These are phyloP conservation scores for Eutrema heterophyllum DNA, from an alignment of 345 rosid genomes.

Conservation along the genomic window DNA sequence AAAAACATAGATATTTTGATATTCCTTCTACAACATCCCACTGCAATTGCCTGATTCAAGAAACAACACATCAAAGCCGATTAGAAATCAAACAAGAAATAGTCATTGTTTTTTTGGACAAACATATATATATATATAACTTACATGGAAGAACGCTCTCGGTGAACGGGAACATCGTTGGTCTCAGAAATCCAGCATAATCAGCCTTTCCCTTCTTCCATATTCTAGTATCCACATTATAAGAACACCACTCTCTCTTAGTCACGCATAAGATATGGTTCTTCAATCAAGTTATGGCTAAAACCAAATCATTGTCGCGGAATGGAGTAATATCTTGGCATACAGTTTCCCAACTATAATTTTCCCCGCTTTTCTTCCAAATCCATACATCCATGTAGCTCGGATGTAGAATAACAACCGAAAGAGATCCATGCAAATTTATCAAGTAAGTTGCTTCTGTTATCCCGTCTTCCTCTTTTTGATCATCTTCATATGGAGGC, in stretches of 20 bases:
- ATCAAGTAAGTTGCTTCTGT: not conserved
- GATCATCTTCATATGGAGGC: not conserved
- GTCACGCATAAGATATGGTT: slow-evolving; percentile 22
- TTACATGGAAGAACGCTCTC: slow-evolving; percentile 36
- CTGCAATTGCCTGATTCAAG: slow-evolving; percentile 14
- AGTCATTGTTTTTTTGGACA: not conserved
- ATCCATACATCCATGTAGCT: slow-evolving; percentile 23
- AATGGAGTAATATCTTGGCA: not conserved
- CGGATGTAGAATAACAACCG: slow-evolving; percentile 11
- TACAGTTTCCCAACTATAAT: slow-evolving; percentile 11
- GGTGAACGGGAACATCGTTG: slow-evolving; percentile 19
- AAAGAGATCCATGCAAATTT: slow-evolving; percentile 12
- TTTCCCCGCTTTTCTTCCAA: not conserved
- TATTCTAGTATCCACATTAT: not conserved
- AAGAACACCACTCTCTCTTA: not conserved
- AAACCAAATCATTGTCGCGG: not conserved
- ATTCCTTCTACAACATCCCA: not conserved
- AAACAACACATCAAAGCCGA: not conserved
- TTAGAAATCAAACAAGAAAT: not conserved
- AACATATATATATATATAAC: not conserved
- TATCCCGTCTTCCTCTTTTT: not conserved
- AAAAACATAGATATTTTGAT: not conserved
- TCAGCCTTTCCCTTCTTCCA: not conserved
- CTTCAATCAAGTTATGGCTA: not conserved
- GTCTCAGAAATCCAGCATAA: not conserved